Percentiles rank a stretch among this genome's conserved stretches.
Conservation (phyloP, 1,139 yeast genomes). For the Zhuliangozyma blackwelliae region DNA sequence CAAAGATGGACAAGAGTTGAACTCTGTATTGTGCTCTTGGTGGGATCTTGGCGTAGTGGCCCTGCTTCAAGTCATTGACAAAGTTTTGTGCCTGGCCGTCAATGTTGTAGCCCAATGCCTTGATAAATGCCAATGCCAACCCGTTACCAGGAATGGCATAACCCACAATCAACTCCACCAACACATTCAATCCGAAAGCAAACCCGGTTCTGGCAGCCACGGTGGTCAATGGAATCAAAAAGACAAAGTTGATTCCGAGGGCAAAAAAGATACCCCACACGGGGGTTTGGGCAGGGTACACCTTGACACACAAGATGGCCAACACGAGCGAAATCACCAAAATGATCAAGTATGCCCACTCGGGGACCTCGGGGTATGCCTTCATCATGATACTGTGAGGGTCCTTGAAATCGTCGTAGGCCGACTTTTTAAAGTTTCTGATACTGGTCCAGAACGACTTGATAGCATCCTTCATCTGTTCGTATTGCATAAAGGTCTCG, state of each 20-base stretch:
- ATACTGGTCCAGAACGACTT: conserved; percentile 6
- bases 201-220: conserved; percentile 50
- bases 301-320: conserved; percentile 45
- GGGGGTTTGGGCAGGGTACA: conserved; percentile 48
- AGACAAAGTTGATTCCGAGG: conserved; percentile 49
- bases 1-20: conserved; percentile 43
- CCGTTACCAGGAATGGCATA: conserved; percentile 63
- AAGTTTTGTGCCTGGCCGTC: conserved; percentile 57
- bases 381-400: conserved; percentile 56
- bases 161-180: conserved; percentile 58
- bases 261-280: conserved; percentile 59
- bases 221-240: conserved; percentile 48
- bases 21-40: conserved; percentile 60
- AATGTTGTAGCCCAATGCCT: conserved; percentile 56
- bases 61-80: conserved; percentile 52
- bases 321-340: conserved; percentile 45
- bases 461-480: conserved; percentile 13
- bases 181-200: conserved; percentile 49
- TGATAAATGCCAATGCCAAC: conserved; percentile 51
- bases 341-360: conserved; percentile 51
- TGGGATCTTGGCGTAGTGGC: conserved; percentile 61
- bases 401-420: conserved; percentile 31
- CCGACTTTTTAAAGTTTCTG: conserved; percentile 10
- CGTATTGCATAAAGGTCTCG: conserved; percentile 28
- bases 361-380: conserved; percentile 58